A percentile compares a stretch with the other conserved stretches of the same genome.
Evolutionary conservation across 2,329 filamentous ascomycete genomes (phyloP).

Genomic region (Pseudogymnoascus sp.): DNA sequence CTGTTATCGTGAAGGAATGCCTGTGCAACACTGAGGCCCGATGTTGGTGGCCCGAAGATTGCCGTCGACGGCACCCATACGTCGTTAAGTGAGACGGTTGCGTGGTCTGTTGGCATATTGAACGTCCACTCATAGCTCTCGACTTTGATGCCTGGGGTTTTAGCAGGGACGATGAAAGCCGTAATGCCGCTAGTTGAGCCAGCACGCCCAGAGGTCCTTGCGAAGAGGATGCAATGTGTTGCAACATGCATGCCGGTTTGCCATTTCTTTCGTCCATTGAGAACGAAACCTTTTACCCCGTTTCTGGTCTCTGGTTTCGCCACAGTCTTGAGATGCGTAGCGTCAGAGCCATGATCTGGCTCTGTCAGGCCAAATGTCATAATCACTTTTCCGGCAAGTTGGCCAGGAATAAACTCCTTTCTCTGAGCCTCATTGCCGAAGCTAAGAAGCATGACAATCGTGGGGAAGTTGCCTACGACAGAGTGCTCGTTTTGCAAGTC

Average conservation of each 20-base stretch:
- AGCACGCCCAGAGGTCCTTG: conserved; percentile 45
- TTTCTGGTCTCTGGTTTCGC: conserved; percentile 38
- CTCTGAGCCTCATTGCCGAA: conserved; percentile 50
- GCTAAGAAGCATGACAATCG: conserved; percentile 53
- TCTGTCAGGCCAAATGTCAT: conserved; percentile 57
- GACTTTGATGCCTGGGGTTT: conserved; percentile 44
- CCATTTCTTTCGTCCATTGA: conserved; percentile 56
- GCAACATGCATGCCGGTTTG: conserved; percentile 55
- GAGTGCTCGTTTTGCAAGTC: conserved; percentile 58
- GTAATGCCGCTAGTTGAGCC: conserved; percentile 50
- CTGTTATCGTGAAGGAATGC: conserved; percentile 60
- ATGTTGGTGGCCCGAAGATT: conserved; percentile 44
- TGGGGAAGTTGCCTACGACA: conserved; percentile 55
- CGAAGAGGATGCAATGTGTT: conserved; percentile 55
- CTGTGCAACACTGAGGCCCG: conserved; percentile 52
- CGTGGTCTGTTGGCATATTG: conserved; percentile 60
- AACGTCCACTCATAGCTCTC: conserved; percentile 56
- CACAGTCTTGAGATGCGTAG: conserved; percentile 52
- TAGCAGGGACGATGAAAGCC: conserved; percentile 49
- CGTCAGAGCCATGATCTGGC: conserved; percentile 53
- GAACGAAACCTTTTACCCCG: conserved; percentile 40
- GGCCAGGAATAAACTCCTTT: conserved; percentile 42
- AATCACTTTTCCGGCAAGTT: conserved; percentile 44
- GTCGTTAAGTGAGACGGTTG: conserved; percentile 47
- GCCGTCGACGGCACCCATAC: conserved; percentile 48